Conservation (phyloP, 2,329 filamentous ascomycete genomes). For the Penicillium glabrum region DNA sequence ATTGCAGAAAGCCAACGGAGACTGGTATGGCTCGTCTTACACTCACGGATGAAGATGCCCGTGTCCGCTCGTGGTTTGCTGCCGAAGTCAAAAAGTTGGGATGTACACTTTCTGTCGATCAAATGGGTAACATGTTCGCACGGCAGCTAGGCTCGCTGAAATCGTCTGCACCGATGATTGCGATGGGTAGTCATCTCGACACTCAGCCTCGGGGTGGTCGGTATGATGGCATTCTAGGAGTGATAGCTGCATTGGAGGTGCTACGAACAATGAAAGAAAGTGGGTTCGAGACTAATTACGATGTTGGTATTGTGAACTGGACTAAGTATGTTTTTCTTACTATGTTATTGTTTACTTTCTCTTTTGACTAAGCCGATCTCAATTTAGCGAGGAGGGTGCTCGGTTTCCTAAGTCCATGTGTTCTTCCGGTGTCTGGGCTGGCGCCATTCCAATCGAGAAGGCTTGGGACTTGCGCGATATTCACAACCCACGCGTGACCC, state of each 20-base stretch:
- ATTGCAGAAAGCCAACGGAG: slow-evolving; percentile 19
- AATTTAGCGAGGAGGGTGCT: slow-evolving; percentile 70
- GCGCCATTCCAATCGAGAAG: slow-evolving; percentile 57
- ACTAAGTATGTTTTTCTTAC: slow-evolving; percentile 51
- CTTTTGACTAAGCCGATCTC: not conserved
- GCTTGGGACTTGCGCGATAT: slow-evolving; percentile 62
- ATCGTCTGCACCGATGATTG: slow-evolving; percentile 29
- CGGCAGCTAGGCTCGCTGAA: slow-evolving; percentile 16
- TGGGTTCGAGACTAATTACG: slow-evolving; percentile 63
- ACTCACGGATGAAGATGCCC: slow-evolving; percentile 66
- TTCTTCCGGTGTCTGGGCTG: slow-evolving; percentile 73
- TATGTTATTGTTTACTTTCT: slow-evolving; percentile 23
- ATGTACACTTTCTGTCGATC: slow-evolving; percentile 64
- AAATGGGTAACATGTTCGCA: slow-evolving; percentile 51
- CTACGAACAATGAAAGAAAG: slow-evolving; percentile 65
- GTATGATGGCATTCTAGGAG: slow-evolving; percentile 73
- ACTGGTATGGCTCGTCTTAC: slow-evolving; percentile 69
- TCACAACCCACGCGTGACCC: slow-evolving; percentile 54
- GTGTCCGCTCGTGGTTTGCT: slow-evolving; percentile 69
- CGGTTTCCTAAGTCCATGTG: slow-evolving; percentile 73
- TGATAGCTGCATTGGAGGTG: slow-evolving; percentile 69
- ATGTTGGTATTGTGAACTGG: slow-evolving; percentile 66
- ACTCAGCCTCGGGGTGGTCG: slow-evolving; percentile 40
- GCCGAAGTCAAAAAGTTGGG: slow-evolving; percentile 59
- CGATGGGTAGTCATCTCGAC: slow-evolving; percentile 48